Evolutionary conservation across 2,329 filamentous ascomycete species (phyloP).

Genomic region (Ceratocystis papillata): DNA sequence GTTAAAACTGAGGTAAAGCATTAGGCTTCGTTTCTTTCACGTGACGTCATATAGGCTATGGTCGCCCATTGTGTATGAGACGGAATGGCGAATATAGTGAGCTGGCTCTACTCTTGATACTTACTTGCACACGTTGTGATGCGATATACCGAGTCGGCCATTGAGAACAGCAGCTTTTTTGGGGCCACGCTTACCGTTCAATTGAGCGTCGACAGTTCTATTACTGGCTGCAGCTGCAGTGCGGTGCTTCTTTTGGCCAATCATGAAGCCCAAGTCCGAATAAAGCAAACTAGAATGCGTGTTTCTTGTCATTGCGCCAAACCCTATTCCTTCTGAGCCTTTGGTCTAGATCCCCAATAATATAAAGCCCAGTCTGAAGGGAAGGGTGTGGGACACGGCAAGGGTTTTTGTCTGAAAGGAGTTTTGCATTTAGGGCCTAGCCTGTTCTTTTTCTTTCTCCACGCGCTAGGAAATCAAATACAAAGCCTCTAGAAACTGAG

Average conservation of each 20-base stretch:
- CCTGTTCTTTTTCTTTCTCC: background rate
- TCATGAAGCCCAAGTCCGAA: no score
- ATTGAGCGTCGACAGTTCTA: background rate
- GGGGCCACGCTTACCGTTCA: background rate
- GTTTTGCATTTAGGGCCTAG: background rate
- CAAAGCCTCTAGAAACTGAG: no score
- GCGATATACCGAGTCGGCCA: background rate
- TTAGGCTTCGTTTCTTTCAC: background rate
- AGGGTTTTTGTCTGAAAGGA: background rate
- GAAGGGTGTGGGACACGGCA: background rate
- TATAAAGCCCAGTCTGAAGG: background rate
- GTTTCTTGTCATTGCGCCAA: no score
- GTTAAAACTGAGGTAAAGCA: no score
- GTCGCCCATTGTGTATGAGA: background rate
- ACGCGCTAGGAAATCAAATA: background rate
- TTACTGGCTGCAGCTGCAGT: no score
- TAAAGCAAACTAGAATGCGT: no score
- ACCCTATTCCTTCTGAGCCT: no score
- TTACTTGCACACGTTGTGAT: background rate
- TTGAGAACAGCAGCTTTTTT: background rate
- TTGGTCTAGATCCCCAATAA: no score
- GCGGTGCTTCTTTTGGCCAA: no score
- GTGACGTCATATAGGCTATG: background rate
- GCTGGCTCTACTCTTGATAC: background rate
- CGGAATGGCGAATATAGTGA: background rate